These are phyloP conservation scores for Silene uniflora DNA, from an alignment of 148 eudicot genomes.

Conservation along the genomic window DNA sequence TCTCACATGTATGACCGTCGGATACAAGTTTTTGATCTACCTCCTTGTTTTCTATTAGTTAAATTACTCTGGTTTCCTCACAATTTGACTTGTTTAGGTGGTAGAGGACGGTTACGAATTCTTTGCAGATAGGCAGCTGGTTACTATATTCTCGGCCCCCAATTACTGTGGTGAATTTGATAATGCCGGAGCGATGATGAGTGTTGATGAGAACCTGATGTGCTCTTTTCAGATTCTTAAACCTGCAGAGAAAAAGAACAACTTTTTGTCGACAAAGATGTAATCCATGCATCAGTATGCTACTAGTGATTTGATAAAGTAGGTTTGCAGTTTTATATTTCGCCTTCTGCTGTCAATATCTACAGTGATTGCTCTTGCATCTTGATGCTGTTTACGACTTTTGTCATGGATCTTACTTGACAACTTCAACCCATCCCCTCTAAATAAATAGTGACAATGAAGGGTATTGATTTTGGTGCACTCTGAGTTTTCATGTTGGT, in stretches of 20 bases:
- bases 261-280: conserved; percentile 11
- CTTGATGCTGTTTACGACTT: not conserved
- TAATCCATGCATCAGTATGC: conserved; percentile 27
- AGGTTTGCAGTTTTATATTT: conserved; percentile 16
- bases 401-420: not conserved
- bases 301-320: conserved; percentile 18
- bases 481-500: not conserved
- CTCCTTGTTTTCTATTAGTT: not conserved
- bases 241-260: conserved; percentile 67
- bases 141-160: conserved; percentile 71
- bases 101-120: conserved; percentile 82
- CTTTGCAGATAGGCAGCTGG: conserved; percentile 76
- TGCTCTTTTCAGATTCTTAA: conserved; percentile 80
- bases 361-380: not conserved
- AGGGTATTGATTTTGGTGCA: not conserved
- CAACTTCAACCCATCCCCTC: too few species aligned
- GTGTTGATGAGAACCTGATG: conserved; percentile 59
- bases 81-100: conserved; percentile 36
- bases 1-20: too few species aligned
- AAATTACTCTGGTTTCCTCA: conserved; percentile 11
- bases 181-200: conserved; percentile 83
- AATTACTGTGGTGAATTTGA: conserved; percentile 81
- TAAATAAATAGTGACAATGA: not conserved
- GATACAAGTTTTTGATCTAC: not conserved
- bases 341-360: not conserved